Conservation (phyloP, 371 early-diverging fungal species). For the Coemansia sp. region DNA sequence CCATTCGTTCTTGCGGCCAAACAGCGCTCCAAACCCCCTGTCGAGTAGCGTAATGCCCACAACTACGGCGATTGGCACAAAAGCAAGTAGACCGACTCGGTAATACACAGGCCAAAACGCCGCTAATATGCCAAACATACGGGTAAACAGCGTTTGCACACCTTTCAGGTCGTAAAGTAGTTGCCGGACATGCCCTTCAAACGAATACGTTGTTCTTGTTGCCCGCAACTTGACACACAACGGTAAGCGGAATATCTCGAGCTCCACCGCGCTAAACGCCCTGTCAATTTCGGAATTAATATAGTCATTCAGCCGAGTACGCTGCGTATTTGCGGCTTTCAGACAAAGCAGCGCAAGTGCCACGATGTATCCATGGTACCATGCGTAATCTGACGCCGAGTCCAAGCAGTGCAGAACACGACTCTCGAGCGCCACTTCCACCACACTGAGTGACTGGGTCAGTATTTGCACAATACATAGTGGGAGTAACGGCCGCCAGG, state of each 20-base stretch:
- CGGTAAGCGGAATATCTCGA: constrained; percentile 24
- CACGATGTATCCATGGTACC: constrained; percentile 21
- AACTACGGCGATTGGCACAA: constrained; percentile 12
- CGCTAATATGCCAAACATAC: neutral
- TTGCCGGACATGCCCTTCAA: neutral
- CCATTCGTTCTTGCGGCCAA: constrained; percentile 16
- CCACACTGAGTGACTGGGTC: neutral
- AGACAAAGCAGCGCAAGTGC: neutral
- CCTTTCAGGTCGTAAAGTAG: neutral
- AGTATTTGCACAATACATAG: constrained; percentile 6
- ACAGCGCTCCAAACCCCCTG: neutral
- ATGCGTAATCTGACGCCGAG: neutral
- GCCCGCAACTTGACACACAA: neutral
- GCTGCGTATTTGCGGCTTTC: neutral
- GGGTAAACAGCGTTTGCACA: neutral
- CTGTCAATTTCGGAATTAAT: neutral
- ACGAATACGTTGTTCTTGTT: neutral
- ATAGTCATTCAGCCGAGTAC: neutral
- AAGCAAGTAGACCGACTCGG: constrained; percentile 17
- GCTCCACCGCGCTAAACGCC: constrained; percentile 11
- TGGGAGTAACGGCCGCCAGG: constrained; percentile 34
- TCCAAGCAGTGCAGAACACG: constrained; percentile 21
- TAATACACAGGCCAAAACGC: constrained; percentile 7
- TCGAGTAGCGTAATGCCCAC: neutral
- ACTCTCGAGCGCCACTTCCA: constrained; percentile 1